These are phyloP conservation scores for Eucalyptus erythrocorys DNA, from an alignment of 345 rosid genomes.

Conservation along the genomic window DNA sequence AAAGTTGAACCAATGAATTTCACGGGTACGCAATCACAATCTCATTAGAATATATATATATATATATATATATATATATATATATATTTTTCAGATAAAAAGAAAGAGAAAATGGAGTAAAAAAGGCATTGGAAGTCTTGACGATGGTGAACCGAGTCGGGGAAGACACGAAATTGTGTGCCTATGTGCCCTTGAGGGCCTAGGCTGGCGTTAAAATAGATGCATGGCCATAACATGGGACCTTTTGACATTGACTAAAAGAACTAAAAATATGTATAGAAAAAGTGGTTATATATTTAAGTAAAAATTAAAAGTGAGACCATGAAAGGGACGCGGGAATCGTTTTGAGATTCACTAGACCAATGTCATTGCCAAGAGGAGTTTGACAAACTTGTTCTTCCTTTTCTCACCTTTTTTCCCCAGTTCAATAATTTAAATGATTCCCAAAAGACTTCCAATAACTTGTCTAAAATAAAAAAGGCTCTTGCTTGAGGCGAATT, in stretches of 20 bases:
- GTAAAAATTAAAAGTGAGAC: not conserved
- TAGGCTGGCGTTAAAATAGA: not conserved
- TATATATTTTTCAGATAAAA: no score
- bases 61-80: no score
- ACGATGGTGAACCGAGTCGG: no score
- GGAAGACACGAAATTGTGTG: no score
- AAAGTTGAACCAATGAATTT: not conserved
- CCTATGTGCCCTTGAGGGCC: not conserved
- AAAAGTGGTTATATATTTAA: no score
- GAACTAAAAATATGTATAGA: not conserved
- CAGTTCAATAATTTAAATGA: not conserved
- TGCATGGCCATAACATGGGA: not conserved
- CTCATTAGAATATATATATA: no score
- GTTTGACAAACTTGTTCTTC: not conserved
- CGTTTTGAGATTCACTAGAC: not conserved
- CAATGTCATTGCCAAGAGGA: not conserved
- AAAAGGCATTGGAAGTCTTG: no score
- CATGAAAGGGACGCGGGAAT: not conserved
- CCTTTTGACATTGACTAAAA: not conserved
- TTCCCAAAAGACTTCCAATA: not conserved
- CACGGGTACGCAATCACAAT: not conserved
- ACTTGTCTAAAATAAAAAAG: no score
- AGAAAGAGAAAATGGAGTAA: no score
- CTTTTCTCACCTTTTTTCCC: not conserved
- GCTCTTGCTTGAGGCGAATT: not conserved